Evolutionary conservation across 2,329 filamentous ascomycete species (phyloP).

Genomic region (Passalora sequoiae): DNA sequence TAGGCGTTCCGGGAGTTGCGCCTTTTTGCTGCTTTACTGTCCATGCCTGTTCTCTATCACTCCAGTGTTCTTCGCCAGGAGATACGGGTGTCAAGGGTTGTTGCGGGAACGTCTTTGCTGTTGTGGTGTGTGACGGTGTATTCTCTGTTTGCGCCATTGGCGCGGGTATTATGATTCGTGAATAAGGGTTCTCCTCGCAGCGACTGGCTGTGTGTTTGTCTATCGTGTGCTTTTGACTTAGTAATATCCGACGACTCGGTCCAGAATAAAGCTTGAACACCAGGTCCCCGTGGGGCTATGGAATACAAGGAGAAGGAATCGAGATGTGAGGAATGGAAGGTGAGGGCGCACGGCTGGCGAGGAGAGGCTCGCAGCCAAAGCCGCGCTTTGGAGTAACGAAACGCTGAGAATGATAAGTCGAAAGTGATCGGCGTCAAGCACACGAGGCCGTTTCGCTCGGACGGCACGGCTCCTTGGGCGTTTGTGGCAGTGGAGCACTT

Average conservation of each 20-base stretch:
- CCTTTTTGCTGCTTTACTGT: neutral
- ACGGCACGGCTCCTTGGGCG: neutral
- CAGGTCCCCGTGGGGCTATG: neutral
- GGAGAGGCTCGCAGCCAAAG: neutral
- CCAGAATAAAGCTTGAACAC: too few species aligned
- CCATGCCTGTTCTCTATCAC: constrained; percentile 7
- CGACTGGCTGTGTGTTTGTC: neutral
- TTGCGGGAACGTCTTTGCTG: neutral
- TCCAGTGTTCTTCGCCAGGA: constrained; percentile 8
- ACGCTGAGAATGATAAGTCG: neutral
- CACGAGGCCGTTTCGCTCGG: neutral
- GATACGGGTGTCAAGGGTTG: constrained; percentile 7
- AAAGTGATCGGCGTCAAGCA: neutral
- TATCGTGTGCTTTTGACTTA: too few species aligned
- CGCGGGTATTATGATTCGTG: neutral
- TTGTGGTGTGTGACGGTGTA: constrained; percentile 1
- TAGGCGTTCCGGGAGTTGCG: constrained; percentile 12
- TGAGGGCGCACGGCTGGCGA: too few species aligned
- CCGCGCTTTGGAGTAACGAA: too few species aligned
- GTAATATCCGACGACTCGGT: too few species aligned
- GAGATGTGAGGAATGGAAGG: constrained; percentile 1
- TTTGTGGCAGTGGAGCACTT: neutral
- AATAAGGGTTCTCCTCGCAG: neutral
- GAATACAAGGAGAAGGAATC: neutral
- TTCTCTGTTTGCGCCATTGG: constrained; percentile 10